Conservation (phyloP, 1,284 basidiomycete species). For the Ganoderma meredithae region DNA sequence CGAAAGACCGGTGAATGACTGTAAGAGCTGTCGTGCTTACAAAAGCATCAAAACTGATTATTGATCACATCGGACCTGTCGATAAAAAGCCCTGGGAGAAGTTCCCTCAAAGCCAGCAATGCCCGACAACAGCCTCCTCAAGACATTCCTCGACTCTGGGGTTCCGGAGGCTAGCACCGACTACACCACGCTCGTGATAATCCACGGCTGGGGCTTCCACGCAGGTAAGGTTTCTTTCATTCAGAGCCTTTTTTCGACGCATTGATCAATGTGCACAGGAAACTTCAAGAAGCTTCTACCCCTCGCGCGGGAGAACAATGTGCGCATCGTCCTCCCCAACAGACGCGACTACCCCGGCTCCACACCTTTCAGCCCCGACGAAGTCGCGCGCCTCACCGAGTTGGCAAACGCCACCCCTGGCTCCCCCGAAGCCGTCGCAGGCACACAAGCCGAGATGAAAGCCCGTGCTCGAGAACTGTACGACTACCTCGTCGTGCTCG, state of each 20-base stretch:
- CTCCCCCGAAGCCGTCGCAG: not conserved
- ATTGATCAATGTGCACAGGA: not conserved
- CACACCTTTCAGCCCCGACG: conserved; percentile 27
- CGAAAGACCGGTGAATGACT: no score
- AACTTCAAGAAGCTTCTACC: conserved; percentile 26
- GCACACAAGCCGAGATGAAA: conserved; percentile 23
- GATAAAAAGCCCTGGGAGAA: no score
- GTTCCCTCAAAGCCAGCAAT: no score
- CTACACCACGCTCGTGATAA: conserved; percentile 21
- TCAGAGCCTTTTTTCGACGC: not conserved
- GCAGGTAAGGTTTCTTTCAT: not conserved
- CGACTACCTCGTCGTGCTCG: conserved; percentile 38
- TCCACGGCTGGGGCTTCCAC: conserved; percentile 13
- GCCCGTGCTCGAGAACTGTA: conserved; percentile 33
- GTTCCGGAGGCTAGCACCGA: conserved; percentile 2
- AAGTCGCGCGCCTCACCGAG: conserved; percentile 30
- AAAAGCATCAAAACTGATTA: no score
- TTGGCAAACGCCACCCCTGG: conserved; percentile 14
- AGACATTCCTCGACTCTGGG: not conserved
- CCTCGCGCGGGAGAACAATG: conserved; percentile 15
- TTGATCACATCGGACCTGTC: no score
- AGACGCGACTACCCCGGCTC: conserved; percentile 28
- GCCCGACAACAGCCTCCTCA: not conserved
- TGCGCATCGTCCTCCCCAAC: conserved; percentile 24
- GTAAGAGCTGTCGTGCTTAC: no score